Evolutionary conservation across 2,329 filamentous ascomycete species (phyloP).

Genomic region (Exophiala spinifera): DNA sequence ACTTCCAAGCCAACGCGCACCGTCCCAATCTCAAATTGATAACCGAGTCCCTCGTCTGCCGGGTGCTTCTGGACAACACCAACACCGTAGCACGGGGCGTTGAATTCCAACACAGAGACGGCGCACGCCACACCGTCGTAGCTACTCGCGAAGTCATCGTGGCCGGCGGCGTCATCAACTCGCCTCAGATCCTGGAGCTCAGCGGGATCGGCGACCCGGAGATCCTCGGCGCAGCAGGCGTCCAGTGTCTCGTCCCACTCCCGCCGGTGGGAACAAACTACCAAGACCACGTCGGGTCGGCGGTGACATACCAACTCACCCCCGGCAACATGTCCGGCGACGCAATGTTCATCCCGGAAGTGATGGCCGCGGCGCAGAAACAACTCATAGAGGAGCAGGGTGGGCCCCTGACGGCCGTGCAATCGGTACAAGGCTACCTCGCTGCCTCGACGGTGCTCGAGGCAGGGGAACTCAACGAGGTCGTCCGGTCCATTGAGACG

Average conservation of each 20-base stretch:
- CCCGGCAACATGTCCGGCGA: constrained; percentile 28
- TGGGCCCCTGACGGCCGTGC: constrained; percentile 34
- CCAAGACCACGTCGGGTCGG: constrained; percentile 45
- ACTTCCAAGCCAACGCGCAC: constrained; percentile 37
- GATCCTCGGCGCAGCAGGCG: constrained; percentile 42
- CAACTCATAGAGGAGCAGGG: constrained; percentile 32
- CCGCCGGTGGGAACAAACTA: constrained; percentile 50
- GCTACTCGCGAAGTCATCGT: constrained; percentile 54
- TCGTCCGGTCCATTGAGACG: constrained; percentile 33
- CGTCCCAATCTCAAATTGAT: constrained; percentile 49
- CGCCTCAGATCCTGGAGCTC: constrained; percentile 59
- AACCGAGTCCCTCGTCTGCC: constrained; percentile 45
- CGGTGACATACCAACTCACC: constrained; percentile 13
- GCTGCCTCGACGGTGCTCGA: constrained; percentile 36
- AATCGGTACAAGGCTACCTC: constrained; percentile 38
- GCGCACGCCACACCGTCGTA: constrained; percentile 35
- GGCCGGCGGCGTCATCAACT: constrained; percentile 56
- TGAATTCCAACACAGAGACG: constrained; percentile 38
- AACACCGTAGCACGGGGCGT: constrained; percentile 39
- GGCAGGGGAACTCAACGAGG: constrained; percentile 33
- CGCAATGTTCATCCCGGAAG: constrained; percentile 32
- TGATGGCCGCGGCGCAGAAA: constrained; percentile 35
- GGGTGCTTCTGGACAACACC: constrained; percentile 44
- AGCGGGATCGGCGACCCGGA: constrained; percentile 56
- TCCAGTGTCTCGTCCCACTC: constrained; percentile 45